Percentiles rank a stretch among this genome's conserved stretches.
Evolutionary conservation across 441 rosid species (phyloP).

Genomic region (Syzygium syzygioides): DNA sequence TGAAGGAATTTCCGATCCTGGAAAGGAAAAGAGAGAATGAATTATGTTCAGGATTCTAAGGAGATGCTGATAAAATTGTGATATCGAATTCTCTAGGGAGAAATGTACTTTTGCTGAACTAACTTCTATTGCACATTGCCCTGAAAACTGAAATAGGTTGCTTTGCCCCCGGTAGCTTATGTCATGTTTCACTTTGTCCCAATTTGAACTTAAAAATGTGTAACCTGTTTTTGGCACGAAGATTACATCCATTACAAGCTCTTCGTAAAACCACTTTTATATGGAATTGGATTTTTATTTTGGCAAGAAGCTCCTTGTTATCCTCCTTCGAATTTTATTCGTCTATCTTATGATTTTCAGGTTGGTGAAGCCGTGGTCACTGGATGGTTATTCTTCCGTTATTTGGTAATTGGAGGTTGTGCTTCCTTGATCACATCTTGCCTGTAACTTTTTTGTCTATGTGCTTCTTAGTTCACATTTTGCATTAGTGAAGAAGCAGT

Average conservation of each 20-base stretch:
- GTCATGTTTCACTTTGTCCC: not conserved
- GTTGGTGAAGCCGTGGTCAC: constrained; percentile 96
- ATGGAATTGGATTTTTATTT: not conserved
- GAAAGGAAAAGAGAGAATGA: not conserved
- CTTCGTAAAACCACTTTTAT: not conserved
- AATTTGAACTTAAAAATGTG: not conserved
- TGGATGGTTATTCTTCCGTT: constrained; percentile 98
- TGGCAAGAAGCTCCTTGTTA: not conserved
- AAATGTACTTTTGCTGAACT: not conserved
- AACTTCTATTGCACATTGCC: not conserved
- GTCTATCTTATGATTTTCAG: constrained; percentile 31
- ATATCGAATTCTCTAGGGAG: not conserved
- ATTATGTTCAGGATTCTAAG: not conserved
- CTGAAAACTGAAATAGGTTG: not conserved
- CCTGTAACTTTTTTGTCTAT: not conserved
- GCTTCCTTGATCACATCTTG: not conserved
- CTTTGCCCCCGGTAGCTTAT: not conserved
- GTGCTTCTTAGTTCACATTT: not conserved
- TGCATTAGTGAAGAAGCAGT: not conserved
- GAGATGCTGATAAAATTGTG: not conserved
- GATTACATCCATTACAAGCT: not conserved
- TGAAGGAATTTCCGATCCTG: not conserved
- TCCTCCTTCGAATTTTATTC: not conserved
- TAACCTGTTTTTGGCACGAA: not conserved
- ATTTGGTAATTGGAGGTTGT: constrained; percentile 97